Base-by-base conservation (phyloP, 1,284 basidiomycete species). In the Ceratobasidium theobromae region DNA sequence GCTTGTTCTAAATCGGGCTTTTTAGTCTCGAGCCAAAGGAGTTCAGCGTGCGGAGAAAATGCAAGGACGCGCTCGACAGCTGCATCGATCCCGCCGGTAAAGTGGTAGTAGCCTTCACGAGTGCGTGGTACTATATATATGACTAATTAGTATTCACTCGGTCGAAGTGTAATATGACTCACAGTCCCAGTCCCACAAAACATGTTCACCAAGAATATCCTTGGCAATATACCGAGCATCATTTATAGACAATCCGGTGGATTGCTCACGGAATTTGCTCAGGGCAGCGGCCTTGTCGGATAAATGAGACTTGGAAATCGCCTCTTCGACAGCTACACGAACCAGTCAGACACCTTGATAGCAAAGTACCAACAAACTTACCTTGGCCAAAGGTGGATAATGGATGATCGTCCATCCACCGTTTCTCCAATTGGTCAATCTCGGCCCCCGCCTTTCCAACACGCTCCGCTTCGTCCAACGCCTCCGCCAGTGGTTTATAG, bases 11-110 rank as follows among this genome's bases (percentile, higher is more conserved):
- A 78, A 74, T 93, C 84, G 1, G 94, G 93, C 35, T 82, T 83
- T 74, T 93, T 94, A 11, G 94, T 96, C 79, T 96, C 94, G 51
- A 95, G 82, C 93, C 92, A 95, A 53, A 93, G 79, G 72, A 94
- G 81, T 75, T 95, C 93, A 5, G 90, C 86, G 72, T 91, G 88
- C 18, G 89, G 89, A 0, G 91, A 90, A 73, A 87, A 96, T 38
- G 84, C 83, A 70, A 89, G 82, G 14, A 87, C 86, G 58, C 94
- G 88, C 73, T 88, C 88, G 74, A 93, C 85, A n/a, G 93, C 93
- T 4, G 90, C 84, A 71, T 87, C 85, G 53, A 93, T 79, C 38
- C 94, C 93, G n/a, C 91, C 87, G 25, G 86, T 86, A 75, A 88
- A 93, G 76, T 93, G 92, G 75, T 95, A 93, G 77, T 95, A 96